phyloP scores from a whole-genome alignment of 2,329 filamentous ascomycete species.

The Cordyceps fumosorosea region DNA sequence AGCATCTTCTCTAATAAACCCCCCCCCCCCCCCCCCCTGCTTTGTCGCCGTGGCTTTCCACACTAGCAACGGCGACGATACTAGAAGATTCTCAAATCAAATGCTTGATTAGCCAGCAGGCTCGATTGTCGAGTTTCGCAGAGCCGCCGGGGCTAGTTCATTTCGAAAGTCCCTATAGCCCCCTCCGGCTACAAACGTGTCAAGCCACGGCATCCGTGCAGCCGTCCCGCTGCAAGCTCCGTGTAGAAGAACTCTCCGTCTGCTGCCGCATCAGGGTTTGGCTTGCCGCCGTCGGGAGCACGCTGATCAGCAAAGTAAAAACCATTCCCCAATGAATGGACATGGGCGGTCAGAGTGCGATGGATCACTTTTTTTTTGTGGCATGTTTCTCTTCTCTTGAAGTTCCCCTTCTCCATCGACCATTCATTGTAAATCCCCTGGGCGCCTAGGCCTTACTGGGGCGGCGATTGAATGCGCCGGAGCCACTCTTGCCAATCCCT shows the following conservation, averaged over 20 bases:
- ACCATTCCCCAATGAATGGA: not conserved
- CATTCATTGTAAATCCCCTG: not conserved
- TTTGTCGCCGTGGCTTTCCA: not conserved
- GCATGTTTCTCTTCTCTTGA: not conserved
- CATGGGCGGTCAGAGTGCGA: not conserved
- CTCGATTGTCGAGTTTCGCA: not conserved
- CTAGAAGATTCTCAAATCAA: not conserved
- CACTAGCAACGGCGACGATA: not conserved
- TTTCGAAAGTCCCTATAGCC: not conserved
- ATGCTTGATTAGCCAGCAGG: not conserved
- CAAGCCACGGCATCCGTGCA: not conserved
- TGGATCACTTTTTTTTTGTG: too few species aligned
- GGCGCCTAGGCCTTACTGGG: constrained; percentile 4
- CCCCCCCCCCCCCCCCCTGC: too few species aligned
- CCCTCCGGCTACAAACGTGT: not conserved
- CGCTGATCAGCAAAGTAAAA: not conserved
- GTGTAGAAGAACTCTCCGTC: not conserved
- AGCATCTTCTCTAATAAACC: not conserved
- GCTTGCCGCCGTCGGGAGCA: not conserved
- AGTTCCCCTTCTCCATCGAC: not conserved
- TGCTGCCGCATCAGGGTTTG: not conserved
- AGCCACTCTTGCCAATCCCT: not conserved
- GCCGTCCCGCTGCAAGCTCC: not conserved
- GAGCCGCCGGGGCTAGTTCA: constrained; percentile 2
- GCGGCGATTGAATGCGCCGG: not conserved